A percentile compares a stretch with the other conserved stretches of the same genome.
Conservation (phyloP, 805 yeast genomes). For the Pichia thaimueangensis region DNA sequence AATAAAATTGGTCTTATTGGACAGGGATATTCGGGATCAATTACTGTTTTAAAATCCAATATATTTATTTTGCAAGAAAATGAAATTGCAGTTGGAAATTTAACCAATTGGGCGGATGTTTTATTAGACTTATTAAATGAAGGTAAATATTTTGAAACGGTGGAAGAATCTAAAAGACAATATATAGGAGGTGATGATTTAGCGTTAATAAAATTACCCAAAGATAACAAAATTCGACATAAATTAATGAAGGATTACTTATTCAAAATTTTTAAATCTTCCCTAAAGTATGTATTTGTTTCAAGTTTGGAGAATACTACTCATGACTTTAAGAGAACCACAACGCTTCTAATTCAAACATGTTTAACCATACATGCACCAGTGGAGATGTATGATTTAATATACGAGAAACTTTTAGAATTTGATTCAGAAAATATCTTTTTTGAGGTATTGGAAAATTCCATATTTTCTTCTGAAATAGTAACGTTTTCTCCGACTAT, state of each 20-base stretch:
- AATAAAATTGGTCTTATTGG: constrained; percentile 15
- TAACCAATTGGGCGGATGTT: constrained; percentile 66
- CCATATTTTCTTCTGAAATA: constrained; percentile 43
- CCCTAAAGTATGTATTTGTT: constrained; percentile 38
- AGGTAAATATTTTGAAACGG: constrained; percentile 48
- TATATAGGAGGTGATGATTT: constrained; percentile 46
- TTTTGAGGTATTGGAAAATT: constrained; percentile 47
- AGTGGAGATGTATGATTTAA: constrained; percentile 33
- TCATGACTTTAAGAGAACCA: constrained; percentile 15
- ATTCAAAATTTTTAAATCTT: constrained; percentile 49
- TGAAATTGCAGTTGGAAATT: constrained; percentile 50
- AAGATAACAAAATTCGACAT: constrained; percentile 37
- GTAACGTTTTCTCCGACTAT: constrained; percentile 53
- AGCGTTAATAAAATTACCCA: constrained; percentile 53
- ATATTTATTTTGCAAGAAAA: constrained; percentile 48
- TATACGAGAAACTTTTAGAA: constrained; percentile 38
- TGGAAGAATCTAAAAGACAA: constrained; percentile 47
- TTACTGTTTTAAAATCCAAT: constrained; percentile 37
- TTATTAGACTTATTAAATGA: constrained; percentile 41
- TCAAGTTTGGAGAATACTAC: constrained; percentile 18
- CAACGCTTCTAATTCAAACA: constrained; percentile 34
- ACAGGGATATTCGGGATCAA: constrained; percentile 25
- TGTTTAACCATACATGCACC: constrained; percentile 32
- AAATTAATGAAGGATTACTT: constrained; percentile 45
- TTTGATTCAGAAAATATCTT: constrained; percentile 34